phyloP scores from a whole-genome alignment of 1,284 basidiomycete genomes.

The Trichosporon sp. region DNA sequence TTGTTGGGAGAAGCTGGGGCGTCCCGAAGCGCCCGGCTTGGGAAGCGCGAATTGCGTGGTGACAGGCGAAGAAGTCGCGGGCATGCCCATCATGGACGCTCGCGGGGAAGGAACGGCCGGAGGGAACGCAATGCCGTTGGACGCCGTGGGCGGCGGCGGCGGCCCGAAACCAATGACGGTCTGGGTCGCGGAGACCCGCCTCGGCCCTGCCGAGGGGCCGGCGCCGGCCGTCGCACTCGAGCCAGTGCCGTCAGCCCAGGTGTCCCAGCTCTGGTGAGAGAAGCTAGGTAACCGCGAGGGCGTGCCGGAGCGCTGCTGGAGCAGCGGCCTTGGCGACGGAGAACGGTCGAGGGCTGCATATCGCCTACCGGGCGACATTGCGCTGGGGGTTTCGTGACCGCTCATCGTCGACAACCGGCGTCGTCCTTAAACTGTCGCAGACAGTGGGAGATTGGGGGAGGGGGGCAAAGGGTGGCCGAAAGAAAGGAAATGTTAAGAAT shows the following conservation, averaged over 20 bases:
- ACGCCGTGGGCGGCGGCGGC: neutral
- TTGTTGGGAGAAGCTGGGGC: constrained; percentile 19
- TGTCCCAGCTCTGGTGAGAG: constrained; percentile 1
- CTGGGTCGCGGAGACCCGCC: constrained; percentile 13
- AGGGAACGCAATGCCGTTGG: constrained; percentile 1
- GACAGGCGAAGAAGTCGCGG: constrained; percentile 9
- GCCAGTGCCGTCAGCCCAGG: constrained; percentile 11
- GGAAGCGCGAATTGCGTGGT: constrained; percentile 15
- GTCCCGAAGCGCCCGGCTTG: constrained; percentile 12
- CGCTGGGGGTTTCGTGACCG: constrained; percentile 14
- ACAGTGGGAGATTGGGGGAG: constrained; percentile 3
- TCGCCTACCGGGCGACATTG: constrained; percentile 11
- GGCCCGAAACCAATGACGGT: constrained; percentile 9
- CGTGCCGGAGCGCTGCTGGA: constrained; percentile 18
- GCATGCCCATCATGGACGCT: constrained; percentile 12
- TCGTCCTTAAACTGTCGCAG: constrained; percentile 8
- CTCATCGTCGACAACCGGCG: constrained; percentile 6
- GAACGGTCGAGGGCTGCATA: constrained; percentile 14
- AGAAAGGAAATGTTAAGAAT: neutral
- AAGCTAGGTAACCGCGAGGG: constrained; percentile 12
- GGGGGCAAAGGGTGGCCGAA: neutral
- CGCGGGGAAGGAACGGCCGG: constrained; percentile 14
- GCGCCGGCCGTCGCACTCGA: neutral
- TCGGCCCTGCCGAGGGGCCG: constrained; percentile 9
- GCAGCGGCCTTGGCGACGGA: neutral